Evolutionary conservation across 179 eudicot genomes (phyloP).

Genomic region (Kewa caespitosa): DNA sequence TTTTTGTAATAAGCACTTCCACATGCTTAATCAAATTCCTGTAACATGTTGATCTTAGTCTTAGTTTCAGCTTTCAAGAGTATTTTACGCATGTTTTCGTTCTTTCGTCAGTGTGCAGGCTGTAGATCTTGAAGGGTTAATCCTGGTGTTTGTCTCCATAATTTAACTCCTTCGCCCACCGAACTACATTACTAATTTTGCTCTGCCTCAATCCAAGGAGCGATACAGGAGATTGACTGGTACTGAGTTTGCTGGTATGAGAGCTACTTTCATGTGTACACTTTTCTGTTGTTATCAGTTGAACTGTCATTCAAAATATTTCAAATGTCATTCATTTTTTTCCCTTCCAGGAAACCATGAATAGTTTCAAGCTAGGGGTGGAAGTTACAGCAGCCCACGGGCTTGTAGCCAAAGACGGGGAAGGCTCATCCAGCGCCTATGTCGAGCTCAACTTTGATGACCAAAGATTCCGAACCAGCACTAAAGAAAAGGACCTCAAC

Average conservation of each 20-base stretch:
- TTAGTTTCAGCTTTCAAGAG: background rate
- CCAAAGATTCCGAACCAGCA: slow-evolving; percentile 62
- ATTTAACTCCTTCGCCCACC: background rate
- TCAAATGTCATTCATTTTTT: background rate
- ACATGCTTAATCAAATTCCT: background rate
- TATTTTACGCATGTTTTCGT: background rate
- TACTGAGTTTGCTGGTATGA: background rate
- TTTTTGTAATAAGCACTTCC: background rate
- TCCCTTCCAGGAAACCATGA: slow-evolving; percentile 36
- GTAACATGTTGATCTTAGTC: background rate
- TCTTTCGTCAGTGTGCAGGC: background rate
- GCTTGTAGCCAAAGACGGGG: slow-evolving; percentile 62
- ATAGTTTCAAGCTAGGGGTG: slow-evolving; percentile 72
- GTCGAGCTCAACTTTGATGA: slow-evolving; percentile 76
- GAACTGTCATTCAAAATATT: background rate
- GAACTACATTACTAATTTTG: background rate
- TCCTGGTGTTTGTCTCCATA: too few species aligned
- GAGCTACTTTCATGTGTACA: background rate
- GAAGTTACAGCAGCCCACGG: slow-evolving; percentile 75
- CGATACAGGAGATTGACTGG: background rate
- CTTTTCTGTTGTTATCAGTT: slow-evolving; percentile 1
- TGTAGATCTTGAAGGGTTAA: background rate
- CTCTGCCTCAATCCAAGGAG: background rate
- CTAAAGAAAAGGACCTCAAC: slow-evolving; percentile 64
- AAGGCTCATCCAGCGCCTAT: slow-evolving; percentile 62